Base-by-base conservation (phyloP, 2,329 filamentous ascomycete species). In the Sarocladiaceae sp. region DNA sequence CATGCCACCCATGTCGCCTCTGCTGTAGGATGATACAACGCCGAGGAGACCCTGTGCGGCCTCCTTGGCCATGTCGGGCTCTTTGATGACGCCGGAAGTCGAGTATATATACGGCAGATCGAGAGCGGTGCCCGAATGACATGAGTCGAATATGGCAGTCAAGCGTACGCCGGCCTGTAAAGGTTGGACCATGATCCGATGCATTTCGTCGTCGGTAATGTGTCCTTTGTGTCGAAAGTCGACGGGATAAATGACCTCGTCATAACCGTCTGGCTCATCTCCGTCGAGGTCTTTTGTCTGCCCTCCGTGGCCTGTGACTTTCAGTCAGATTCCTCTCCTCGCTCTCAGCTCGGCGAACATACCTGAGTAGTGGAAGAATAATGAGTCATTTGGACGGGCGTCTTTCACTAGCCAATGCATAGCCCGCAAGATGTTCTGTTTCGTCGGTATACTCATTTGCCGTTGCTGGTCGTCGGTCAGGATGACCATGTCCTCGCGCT, bases 371-470 rank as follows among this genome's bases (percentile, higher is more conserved):
- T 97, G 93, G 75, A 97, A 97, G 73, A 97, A 97, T 6, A 97
- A 79, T 4, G 93, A 96, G 66, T 97, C 93, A 65, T 97, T 96
- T 0, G 91, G 88, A 53, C 82, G 82, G 4, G 93, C 92, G 64
- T 96, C 92, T 71, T 96, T 96, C 53, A 97, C 90, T 18, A 97
- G 75, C 93, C 93, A 97, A 67, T 97, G 92, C 93, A 97, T 97
- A 26, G 93, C 93, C 51, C 93, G 83, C 33, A 97, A 71, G 52
- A 97, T 96, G 65, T 97, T 97, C 59, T 90, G 88, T 70, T 97
- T 97, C 4, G 91, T 96, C 8, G 93, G 93, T 72, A 96, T 90
- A 71, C 90, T 96, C 88, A 97, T 96, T 23, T 90, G 90, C 62
- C 96, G 96, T 67, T 96, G 90, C 73, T 97, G 92, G 66, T 97